Base-by-base conservation (phyloP, 805 yeast species). In the Tetrapisispora fleetii region DNA sequence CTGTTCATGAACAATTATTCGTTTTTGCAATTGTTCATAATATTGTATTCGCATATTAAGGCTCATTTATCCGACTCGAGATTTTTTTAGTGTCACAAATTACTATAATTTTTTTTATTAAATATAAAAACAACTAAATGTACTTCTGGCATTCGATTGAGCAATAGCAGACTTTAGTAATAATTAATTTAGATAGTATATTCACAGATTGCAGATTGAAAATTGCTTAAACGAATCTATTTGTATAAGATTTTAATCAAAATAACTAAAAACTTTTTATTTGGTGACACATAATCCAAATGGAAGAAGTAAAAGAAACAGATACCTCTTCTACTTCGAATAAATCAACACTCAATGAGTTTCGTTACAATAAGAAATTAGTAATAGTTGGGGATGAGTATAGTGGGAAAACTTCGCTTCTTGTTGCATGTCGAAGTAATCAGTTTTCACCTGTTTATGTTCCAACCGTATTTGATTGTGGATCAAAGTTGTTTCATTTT, bases 351-450 rank as follows among this genome's bases (percentile, higher is more conserved):
- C 27, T 30, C 11, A 41, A 41, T 19, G 37, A 41, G 8, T 30
- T 41, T 30, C 44, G 28, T 10, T 41, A 41, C 28, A 69, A 87
- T 74, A 81, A 83, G 72, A 88, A 88, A 71, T 78, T 88, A 63
- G 96, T 89, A 67, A 85, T 89, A 64, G 96, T 88, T 49, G 96
- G 96, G 69, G 96, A 88, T 68, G 96, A 96, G 78, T 95, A 95
- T 50, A 88, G 95, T 75, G 96, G 96, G 73, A 88, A 88, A 66
- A 89, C 96, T 9, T 87, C 95, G 77, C 74, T 88, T 60, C 76
- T 88, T 67, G 88, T 87, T 73, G 84, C 79, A 50, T 84, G 81
- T 68, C 83, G 84, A 60, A 87, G 82, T 72, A 95, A 87, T 62
- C 85, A 81, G 56, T 89, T 87, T 76, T 96, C 96, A 50, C 93